A percentile compares a stretch with the other conserved stretches of the same genome.
Conservation (phyloP, 805 yeast species). For the Ogataea dorogensis region DNA sequence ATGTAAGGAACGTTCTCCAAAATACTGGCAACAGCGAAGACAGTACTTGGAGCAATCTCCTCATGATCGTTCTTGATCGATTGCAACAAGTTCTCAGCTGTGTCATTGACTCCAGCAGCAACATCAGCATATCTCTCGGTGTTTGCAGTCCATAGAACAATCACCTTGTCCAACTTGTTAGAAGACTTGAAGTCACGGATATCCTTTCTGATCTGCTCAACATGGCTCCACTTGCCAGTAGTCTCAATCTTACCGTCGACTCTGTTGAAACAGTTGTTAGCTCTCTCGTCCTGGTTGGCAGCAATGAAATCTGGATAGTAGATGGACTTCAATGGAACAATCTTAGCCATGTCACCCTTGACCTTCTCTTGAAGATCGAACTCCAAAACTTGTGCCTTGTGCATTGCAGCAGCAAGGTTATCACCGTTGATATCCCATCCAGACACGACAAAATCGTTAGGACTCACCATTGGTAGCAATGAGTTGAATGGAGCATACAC, state of each 20-base stretch:
- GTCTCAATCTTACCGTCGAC: constrained; percentile 49
- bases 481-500: constrained; percentile 91
- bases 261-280: constrained; percentile 77
- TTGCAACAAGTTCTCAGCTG: constrained; percentile 71
- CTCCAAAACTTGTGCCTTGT: constrained; percentile 84
- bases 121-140: constrained; percentile 90
- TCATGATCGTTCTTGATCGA: constrained; percentile 75
- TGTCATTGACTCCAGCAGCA: constrained; percentile 79
- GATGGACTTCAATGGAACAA: constrained; percentile 75
- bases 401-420: constrained; percentile 74
- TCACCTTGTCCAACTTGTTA: constrained; percentile 79
- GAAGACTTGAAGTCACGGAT: constrained; percentile 71
- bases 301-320: constrained; percentile 98
- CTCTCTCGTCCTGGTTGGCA: constrained; percentile 88
- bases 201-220: constrained; percentile 80
- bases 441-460: constrained; percentile 84
- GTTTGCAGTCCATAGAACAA: constrained; percentile 95
- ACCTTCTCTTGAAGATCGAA: constrained; percentile 78
- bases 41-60: constrained; percentile 90
- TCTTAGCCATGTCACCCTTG: constrained; percentile 55
- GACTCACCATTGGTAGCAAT: constrained; percentile 81
- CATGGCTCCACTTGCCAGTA: constrained; percentile 81
- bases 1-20: constrained; percentile 87
- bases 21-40: constrained; percentile 91
- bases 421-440: constrained; percentile 92